Conservation (phyloP, 2,329 filamentous ascomycete species). For the Hortaea werneckii region DNA sequence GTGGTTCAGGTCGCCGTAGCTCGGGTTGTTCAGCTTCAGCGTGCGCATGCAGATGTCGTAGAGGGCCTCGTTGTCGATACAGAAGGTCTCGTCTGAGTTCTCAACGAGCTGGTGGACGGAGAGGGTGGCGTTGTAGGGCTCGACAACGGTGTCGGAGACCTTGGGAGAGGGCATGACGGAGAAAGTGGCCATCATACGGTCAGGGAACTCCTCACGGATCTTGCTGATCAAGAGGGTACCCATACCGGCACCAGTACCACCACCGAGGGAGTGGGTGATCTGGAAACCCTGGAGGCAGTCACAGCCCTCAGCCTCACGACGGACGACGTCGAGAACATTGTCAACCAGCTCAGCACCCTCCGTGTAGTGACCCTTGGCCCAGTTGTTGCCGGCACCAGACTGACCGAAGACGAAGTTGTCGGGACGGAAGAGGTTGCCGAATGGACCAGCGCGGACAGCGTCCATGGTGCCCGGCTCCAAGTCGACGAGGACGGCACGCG, state of each 20-base stretch:
- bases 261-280: constrained; percentile 99
- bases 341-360: constrained; percentile 99
- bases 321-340: constrained; percentile 95
- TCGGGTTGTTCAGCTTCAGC: constrained; percentile 96
- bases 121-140: constrained; percentile 99
- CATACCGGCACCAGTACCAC: constrained; percentile 99
- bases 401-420: constrained; percentile 99
- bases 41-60: constrained; percentile 99
- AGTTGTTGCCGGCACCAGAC: constrained; percentile 99
- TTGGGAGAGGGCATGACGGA: constrained; percentile 97
- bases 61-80: constrained; percentile 99
- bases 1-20: constrained; percentile 98
- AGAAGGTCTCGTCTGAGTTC: constrained; percentile 99
- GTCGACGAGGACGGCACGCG: constrained; percentile 97
- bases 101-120: constrained; percentile 98
- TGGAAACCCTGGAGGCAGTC: constrained; percentile 99
- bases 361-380: constrained; percentile 99
- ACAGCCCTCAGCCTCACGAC: constrained; percentile 95
- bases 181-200: constrained; percentile 99
- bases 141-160: constrained; percentile 98
- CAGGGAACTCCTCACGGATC: constrained; percentile 99
- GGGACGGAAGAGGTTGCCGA: constrained; percentile 97
- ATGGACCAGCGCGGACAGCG: constrained; percentile 93
- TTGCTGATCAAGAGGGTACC: constrained; percentile 99
- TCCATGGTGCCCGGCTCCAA: constrained; percentile 99